These are phyloP conservation scores for Cordyceps militaris DNA, from an alignment of 2,329 filamentous ascomycete species.

Conservation along the genomic window DNA sequence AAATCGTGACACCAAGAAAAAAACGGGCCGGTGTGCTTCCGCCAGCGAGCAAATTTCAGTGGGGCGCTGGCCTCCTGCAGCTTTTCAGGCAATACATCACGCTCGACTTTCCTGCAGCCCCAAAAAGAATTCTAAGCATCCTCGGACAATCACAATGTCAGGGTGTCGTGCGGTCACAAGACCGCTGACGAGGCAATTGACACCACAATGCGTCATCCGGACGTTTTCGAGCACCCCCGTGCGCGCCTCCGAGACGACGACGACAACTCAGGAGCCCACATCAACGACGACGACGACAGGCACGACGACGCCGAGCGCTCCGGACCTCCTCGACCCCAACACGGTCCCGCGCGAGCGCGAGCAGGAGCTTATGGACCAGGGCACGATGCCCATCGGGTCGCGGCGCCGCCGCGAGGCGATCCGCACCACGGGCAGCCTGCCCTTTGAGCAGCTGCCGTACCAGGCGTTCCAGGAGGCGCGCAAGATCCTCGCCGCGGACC, in stretches of 20 bases:
- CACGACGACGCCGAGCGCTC: conserved; percentile 25
- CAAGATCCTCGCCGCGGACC: conserved; percentile 71
- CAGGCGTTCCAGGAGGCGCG: conserved; percentile 97
- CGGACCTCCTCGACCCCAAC: conserved; percentile 56
- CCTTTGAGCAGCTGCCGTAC: conserved; percentile 91
- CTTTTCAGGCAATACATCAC: conserved; percentile 21
- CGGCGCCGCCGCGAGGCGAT: conserved; percentile 73
- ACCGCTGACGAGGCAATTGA: conserved; percentile 49
- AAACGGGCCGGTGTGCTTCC: conserved; percentile 23
- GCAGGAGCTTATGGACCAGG: conserved; percentile 63
- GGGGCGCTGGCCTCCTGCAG: conserved; percentile 21
- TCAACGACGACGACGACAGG: conserved; percentile 13
- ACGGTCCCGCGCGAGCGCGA: conserved; percentile 51
- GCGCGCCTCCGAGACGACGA: conserved; percentile 22
- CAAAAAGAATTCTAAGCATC: conserved; percentile 11
- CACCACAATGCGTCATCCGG: conserved; percentile 31
- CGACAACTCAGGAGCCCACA: not conserved
- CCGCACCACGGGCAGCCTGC: conserved; percentile 57
- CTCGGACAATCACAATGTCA: conserved; percentile 40
- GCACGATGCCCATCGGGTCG: conserved; percentile 70
- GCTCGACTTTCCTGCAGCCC: conserved; percentile 11
- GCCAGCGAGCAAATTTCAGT: conserved; percentile 23
- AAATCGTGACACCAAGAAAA: conserved; percentile 21
- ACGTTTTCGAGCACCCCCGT: conserved; percentile 29
- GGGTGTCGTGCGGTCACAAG: conserved; percentile 51